These are phyloP conservation scores for Calonectria leucothoes DNA, from an alignment of 2,329 filamentous ascomycete species.

Conservation along the genomic window DNA sequence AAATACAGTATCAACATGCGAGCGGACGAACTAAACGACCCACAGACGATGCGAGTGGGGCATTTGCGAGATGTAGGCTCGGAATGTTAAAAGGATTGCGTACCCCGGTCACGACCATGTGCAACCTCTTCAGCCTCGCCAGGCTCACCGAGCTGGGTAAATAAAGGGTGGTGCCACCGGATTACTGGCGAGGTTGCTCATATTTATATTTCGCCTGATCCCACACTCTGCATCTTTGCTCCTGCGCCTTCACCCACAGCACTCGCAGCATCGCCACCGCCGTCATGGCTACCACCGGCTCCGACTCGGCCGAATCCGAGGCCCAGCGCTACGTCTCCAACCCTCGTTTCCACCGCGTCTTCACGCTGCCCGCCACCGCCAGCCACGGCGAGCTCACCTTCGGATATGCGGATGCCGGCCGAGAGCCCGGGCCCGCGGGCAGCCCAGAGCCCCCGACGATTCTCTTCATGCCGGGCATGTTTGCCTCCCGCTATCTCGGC, in stretches of 20 bases:
- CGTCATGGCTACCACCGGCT: not conserved
- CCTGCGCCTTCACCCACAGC: not conserved
- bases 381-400: slow-evolving; percentile 35
- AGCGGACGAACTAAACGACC: no score
- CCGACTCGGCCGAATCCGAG: not conserved
- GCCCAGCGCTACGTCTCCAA: slow-evolving; percentile 34
- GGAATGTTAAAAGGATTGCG: not conserved
- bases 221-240: no score
- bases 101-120: not conserved
- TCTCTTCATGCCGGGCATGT: slow-evolving; percentile 45
- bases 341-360: slow-evolving; percentile 39
- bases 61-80: no score
- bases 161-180: not conserved
- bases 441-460: slow-evolving; percentile 36
- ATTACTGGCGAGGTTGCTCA: not conserved
- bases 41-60: no score
- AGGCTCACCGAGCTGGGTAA: not conserved
- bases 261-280: not conserved
- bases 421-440: not conserved
- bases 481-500: slow-evolving; percentile 42
- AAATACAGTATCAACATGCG: no score
- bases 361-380: slow-evolving; percentile 38
- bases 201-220: not conserved
- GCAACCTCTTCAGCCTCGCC: not conserved
- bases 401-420: slow-evolving; percentile 45